Evolutionary conservation across 2,329 filamentous ascomycete species (phyloP).

Genomic region (Ascochyta fabae): DNA sequence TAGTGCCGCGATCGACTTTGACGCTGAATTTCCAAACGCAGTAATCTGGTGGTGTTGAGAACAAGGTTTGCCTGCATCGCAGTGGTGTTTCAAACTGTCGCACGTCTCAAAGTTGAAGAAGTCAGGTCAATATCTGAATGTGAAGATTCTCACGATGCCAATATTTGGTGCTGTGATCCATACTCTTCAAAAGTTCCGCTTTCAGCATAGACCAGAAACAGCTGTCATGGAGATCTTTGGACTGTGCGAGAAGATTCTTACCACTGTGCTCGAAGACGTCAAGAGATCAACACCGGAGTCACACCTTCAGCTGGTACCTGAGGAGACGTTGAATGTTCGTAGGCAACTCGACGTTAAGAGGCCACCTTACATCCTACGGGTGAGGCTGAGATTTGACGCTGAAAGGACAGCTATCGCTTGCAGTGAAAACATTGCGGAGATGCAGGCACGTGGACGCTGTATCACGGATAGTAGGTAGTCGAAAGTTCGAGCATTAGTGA

Average conservation of each 20-base stretch:
- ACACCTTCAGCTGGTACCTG: not conserved
- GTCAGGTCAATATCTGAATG: not conserved
- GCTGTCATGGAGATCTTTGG: not conserved
- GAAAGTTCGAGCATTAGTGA: conserved; percentile 28
- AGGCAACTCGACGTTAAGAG: not conserved
- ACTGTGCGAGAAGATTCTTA: too few species aligned
- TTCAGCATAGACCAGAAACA: conserved; percentile 2
- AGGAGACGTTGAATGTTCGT: not conserved
- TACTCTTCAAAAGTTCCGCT: conserved; percentile 3
- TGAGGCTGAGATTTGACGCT: conserved; percentile 15
- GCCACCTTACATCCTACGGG: conserved; percentile 18
- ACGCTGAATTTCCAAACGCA: not conserved
- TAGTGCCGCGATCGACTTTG: conserved; percentile 26
- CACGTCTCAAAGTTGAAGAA: not conserved
- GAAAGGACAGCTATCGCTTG: conserved; percentile 5
- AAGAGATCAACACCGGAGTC: too few species aligned
- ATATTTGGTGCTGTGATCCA: conserved; percentile 16
- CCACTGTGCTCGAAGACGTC: too few species aligned
- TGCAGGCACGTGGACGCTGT: conserved; percentile 19
- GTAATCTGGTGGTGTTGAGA: conserved; percentile 1
- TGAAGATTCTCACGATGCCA: conserved; percentile 1
- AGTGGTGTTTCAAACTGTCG: conserved; percentile 6
- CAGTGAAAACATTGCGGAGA: not conserved
- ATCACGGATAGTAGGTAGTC: conserved; percentile 4
- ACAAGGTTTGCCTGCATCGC: conserved; percentile 1